These are phyloP conservation scores for Coccomyxa sp. DNA, from an alignment of 139 green algal species.

Conservation along the genomic window DNA sequence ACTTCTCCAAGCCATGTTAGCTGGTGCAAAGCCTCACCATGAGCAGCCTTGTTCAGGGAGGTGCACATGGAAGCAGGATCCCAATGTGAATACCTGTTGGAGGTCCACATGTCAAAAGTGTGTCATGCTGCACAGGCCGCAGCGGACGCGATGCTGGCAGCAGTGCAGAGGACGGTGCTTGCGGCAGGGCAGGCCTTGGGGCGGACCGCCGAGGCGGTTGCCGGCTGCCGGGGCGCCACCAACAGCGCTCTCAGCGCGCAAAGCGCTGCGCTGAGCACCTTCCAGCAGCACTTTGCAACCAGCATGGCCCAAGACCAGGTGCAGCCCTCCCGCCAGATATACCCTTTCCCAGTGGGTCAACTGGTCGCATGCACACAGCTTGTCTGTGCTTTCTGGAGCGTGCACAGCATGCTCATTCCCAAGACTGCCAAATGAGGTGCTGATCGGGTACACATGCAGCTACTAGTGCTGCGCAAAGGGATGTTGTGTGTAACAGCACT, in stretches of 20 bases:
- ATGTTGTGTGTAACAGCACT: too few species aligned
- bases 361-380: neutral
- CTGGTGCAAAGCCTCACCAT: neutral
- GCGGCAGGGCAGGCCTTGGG: constrained; percentile 14
- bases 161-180: constrained; percentile 1
- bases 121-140: neutral
- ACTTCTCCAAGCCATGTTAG: too few species aligned
- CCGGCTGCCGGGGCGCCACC: neutral
- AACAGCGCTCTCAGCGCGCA: constrained; percentile 12
- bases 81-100: neutral
- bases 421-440: neutral
- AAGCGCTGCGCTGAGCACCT: constrained; percentile 7
- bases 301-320: constrained; percentile 18
- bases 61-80: neutral
- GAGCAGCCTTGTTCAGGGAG: neutral
- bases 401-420: neutral
- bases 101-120: neutral
- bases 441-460: neutral
- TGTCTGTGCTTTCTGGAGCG: too few species aligned
- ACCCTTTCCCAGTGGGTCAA: neutral
- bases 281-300: constrained; percentile 2
- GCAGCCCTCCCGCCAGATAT: too few species aligned
- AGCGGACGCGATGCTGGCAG: neutral
- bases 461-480: too few species aligned
- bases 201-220: constrained; percentile 7